Evolutionary conservation across 441 rosid genomes (phyloP).

Genomic region (Gossypium gossypioides): DNA sequence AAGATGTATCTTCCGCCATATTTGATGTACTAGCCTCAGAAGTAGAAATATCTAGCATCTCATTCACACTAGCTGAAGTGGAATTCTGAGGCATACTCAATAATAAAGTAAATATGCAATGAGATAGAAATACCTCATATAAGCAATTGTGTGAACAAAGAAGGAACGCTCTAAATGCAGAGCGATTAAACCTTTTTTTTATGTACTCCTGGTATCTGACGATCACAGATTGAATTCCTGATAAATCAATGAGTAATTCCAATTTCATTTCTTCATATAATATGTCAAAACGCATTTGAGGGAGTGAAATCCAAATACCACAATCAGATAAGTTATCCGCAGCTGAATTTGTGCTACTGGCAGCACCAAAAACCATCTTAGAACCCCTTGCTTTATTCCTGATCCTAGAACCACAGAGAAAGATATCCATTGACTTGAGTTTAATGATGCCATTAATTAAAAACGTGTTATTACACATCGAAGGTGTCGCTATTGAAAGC

Average conservation of each 20-base stretch:
- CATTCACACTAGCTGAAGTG: constrained; percentile 23
- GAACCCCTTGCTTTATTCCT: constrained; percentile 25
- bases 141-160: constrained; percentile 45
- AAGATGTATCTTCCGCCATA: constrained; percentile 23
- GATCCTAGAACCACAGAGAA: constrained; percentile 49
- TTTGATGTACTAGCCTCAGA: constrained; percentile 17
- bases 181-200: constrained; percentile 38
- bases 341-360: constrained; percentile 21
- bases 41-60: constrained; percentile 24
- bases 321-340: constrained; percentile 29
- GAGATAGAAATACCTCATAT: constrained; percentile 56
- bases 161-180: constrained; percentile 30
- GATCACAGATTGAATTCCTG: constrained; percentile 41
- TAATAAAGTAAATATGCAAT: constrained; percentile 37
- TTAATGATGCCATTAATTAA: constrained; percentile 42
- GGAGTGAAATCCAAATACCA: constrained; percentile 59
- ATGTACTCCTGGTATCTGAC: constrained; percentile 39
- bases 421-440: constrained; percentile 45
- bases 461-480: constrained; percentile 27
- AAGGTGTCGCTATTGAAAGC: constrained; percentile 24
- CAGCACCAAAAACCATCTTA: constrained; percentile 27
- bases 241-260: constrained; percentile 33
- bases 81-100: constrained; percentile 34
- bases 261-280: constrained; percentile 44
- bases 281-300: constrained; percentile 34